Percentiles rank a stretch among this genome's conserved stretches.
phyloP scores from a whole-genome alignment of 768 basidiomycete species.

The Suillus weaverae region DNA sequence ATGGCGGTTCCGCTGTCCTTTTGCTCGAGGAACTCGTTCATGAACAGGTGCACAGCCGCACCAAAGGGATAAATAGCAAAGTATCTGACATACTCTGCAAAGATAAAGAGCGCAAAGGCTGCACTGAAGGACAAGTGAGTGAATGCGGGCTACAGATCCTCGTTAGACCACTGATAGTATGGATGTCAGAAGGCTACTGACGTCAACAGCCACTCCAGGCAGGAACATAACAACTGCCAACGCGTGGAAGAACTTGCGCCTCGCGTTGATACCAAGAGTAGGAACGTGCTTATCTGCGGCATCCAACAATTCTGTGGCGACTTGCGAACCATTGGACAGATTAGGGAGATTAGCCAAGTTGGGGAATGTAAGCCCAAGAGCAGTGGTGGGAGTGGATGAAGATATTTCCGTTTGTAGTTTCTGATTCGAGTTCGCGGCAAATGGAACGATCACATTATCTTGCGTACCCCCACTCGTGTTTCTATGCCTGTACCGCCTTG shows the following conservation, averaged over 20 bases:
- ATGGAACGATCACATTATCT: slow-evolving; percentile 36
- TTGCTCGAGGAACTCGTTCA: slow-evolving; percentile 96
- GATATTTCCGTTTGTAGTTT: slow-evolving; percentile 19
- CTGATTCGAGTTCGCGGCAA: slow-evolving; percentile 24
- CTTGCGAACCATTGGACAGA: slow-evolving; percentile 59
- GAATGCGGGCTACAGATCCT: slow-evolving; percentile 79
- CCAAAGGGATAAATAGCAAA: slow-evolving; percentile 98
- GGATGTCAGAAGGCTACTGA: slow-evolving; percentile 42
- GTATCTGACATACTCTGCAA: slow-evolving; percentile 96
- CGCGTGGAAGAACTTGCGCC: slow-evolving; percentile 96
- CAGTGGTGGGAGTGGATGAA: slow-evolving; percentile 17
- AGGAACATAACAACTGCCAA: slow-evolving; percentile 96
- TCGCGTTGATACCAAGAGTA: slow-evolving; percentile 84
- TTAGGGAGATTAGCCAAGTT: slow-evolving; percentile 54
- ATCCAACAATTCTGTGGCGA: slow-evolving; percentile 64
- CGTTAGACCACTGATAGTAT: slow-evolving; percentile 11
- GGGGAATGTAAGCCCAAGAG: slow-evolving; percentile 36
- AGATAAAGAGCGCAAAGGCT: slow-evolving; percentile 93
- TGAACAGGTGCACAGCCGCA: slow-evolving; percentile 88
- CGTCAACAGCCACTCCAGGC: slow-evolving; percentile 91
- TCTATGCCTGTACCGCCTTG: slow-evolving; percentile 63
- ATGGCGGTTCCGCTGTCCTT: slow-evolving; percentile 96
- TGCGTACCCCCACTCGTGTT: slow-evolving; percentile 33
- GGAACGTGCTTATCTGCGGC: slow-evolving; percentile 90
- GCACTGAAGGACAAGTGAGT: slow-evolving; percentile 92